Conservation (phyloP, 73 alveolate genomes). For the Tetrahymena malaccensis region DNA sequence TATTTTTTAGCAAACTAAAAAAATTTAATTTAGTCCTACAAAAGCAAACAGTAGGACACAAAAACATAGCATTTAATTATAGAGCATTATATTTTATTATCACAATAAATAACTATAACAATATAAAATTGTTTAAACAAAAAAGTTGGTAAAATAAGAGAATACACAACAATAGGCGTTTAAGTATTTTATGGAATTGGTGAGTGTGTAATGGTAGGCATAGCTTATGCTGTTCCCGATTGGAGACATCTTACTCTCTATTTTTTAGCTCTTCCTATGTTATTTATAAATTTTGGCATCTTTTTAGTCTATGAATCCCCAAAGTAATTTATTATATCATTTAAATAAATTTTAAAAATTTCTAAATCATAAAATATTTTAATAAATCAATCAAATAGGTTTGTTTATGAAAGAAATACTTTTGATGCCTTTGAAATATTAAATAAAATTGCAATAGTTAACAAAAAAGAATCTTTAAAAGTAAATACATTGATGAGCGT, state of each 20-base stretch:
- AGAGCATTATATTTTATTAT: no score
- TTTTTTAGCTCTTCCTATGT: conserved; percentile 4
- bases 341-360: no score
- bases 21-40: no score
- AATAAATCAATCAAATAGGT: neutral
- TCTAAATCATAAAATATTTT: no score
- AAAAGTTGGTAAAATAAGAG: conserved; percentile 34
- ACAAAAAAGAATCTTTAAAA: neutral
- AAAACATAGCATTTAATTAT: no score
- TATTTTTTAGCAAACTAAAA: no score
- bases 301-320: conserved; percentile 32
- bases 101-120: neutral
- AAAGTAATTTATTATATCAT: neutral
- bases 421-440: conserved; percentile 5
- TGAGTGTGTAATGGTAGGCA: conserved; percentile 1
- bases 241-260: conserved; percentile 20
- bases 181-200: conserved; percentile 33
- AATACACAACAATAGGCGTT: conserved; percentile 19
- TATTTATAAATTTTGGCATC: neutral
- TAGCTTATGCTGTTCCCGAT: conserved; percentile 10
- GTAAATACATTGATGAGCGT: neutral
- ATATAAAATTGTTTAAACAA: neutral
- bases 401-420: conserved; percentile 15
- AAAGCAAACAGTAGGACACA: neutral
- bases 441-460: conserved; percentile 19